Conservation (phyloP, 2,329 filamentous ascomycete species). For the Pseudocercospora fijiensis region DNA sequence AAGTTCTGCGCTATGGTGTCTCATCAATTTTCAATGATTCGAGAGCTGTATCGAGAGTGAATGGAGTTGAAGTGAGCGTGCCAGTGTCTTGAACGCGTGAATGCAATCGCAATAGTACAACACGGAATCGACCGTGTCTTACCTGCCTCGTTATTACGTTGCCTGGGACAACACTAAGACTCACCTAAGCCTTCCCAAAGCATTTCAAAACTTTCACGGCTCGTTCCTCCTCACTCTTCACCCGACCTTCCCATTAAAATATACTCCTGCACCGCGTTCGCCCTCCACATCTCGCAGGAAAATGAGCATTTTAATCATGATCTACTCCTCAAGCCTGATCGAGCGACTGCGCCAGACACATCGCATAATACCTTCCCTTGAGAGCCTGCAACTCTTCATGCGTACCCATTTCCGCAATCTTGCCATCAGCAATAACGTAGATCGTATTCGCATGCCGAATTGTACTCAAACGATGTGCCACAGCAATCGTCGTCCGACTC, state of each 20-base stretch:
- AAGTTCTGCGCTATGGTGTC: too few species aligned
- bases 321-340: conserved; percentile 38
- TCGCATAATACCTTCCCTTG: conserved; percentile 46
- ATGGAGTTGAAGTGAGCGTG: too few species aligned
- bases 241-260: too few species aligned
- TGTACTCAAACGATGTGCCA: conserved; percentile 45
- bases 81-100: too few species aligned
- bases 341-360: conserved; percentile 46
- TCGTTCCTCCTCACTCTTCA: not conserved
- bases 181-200: too few species aligned
- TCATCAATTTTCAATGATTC: too few species aligned
- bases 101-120: too few species aligned
- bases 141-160: too few species aligned
- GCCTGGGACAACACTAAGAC: too few species aligned
- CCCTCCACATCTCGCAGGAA: not conserved
- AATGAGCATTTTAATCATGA: not conserved
- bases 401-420: conserved; percentile 41
- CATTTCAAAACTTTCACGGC: not conserved
- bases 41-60: too few species aligned
- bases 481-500: conserved; percentile 43
- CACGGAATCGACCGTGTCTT: too few species aligned
- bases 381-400: conserved; percentile 43
- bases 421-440: conserved; percentile 43
- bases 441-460: conserved; percentile 43
- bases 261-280: not conserved